Percentiles rank a stretch among this genome's conserved stretches.
phyloP scores from a whole-genome alignment of 1,284 basidiomycete species.

The Ustilago hordei region DNA sequence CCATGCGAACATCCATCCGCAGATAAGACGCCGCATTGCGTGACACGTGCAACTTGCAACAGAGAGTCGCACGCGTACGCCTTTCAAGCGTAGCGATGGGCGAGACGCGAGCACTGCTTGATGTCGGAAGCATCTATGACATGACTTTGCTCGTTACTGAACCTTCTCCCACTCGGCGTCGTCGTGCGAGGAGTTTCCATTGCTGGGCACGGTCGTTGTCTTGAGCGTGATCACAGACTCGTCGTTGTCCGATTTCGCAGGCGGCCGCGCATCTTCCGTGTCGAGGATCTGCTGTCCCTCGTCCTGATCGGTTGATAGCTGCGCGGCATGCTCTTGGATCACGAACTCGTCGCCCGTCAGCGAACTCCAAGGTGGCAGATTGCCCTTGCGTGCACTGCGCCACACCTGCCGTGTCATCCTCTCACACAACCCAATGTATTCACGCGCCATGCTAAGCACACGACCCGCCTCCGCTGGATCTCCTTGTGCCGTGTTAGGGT shows the following conservation, averaged over 20 bases:
- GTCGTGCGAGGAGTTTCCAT: conserved; percentile 21
- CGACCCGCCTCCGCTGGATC: conserved; percentile 30
- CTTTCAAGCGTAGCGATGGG: background rate
- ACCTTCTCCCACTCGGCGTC: conserved; percentile 60
- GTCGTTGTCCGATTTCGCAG: conserved; percentile 19
- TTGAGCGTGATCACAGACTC: conserved; percentile 28
- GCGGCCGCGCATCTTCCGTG: conserved; percentile 33
- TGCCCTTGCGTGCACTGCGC: conserved; percentile 50
- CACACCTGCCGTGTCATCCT: conserved; percentile 52
- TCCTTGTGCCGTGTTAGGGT: conserved; percentile 24
- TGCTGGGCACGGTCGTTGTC: conserved; percentile 42
- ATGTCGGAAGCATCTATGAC: background rate
- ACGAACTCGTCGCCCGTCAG: conserved; percentile 43
- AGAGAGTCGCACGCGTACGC: background rate
- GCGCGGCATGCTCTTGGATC: conserved; percentile 23
- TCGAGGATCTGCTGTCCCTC: conserved; percentile 20
- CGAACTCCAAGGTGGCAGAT: conserved; percentile 56
- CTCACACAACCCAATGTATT: conserved; percentile 44
- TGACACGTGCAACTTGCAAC: background rate
- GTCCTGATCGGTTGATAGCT: conserved; percentile 24
- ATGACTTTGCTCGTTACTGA: conserved; percentile 9
- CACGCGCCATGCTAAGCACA: conserved; percentile 48
- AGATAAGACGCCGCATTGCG: background rate
- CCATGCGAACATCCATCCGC: too few species aligned
- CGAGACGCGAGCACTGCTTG: background rate